Evolutionary conservation across 306 rosid species (phyloP), one percentile per base, ranked within the genome.

Genomic region (Trifolium subterraneum): DNA sequence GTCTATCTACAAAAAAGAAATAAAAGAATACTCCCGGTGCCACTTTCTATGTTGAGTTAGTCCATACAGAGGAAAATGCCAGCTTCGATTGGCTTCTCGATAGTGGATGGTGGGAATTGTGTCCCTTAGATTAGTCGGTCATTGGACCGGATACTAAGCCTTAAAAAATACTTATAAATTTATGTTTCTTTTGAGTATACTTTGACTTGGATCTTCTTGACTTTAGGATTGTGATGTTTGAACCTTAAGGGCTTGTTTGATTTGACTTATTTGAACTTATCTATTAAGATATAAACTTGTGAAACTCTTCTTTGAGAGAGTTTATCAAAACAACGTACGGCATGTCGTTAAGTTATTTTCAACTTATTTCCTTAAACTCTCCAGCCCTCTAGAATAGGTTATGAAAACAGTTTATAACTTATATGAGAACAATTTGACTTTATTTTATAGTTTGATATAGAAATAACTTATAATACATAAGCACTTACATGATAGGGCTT

Each of bases 121-220:
- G 4, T 3, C 4, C 31, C 31, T 3, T 27, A 27, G 31, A 3
- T 27, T 27, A 27, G 31, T 27, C 31, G 31, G 31, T 27, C 31
- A 27, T 27, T 27, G 4, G 4, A 27, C 4, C 4, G 31, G 31
- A 27, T 27, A 27, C 31, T 3, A 4, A 27, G 31, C 3, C 31
- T 27, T 27, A 27, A 27, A 27, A 27, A 27, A 27, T 0, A 5
- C 59, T 8, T 31, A 10, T 13, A 50, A 45, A 4, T 52, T 33
- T 33, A 16, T 81, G 27, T 41, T 48, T 76, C 56, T 70, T 50
- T 63, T 50, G 2, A 27, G 16, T 56, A 42, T 79, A 39, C 65
- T 22, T 52, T 12, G 62, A 55, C 31, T 78, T 66, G 33, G 50
- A 64, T 79, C 64, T 73, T 71, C 70, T 74, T 39, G 54, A 41